Evolutionary conservation across 148 eudicot genomes (phyloP), one percentile per base, ranked within the genome.

Genomic region (Fagopyrum esculentum): DNA sequence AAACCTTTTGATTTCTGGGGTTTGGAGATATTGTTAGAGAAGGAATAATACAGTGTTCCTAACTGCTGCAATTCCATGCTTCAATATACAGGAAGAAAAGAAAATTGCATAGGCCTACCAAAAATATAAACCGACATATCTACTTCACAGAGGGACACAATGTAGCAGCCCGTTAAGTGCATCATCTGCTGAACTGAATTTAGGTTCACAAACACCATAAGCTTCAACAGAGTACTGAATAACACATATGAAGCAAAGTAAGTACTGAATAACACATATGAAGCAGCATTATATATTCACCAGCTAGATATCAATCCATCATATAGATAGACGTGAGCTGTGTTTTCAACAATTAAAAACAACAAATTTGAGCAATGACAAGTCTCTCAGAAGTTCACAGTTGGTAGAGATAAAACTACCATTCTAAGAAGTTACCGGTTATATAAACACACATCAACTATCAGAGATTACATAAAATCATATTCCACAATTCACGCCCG

Each of bases 391-490:
- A 40, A 13, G 6, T 13, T 66, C 44, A 63, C 16, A 12, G 45
- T 12, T 63, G 69, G 7, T 9, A 40, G 46, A 49, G 52, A 8
- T 49, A 1, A 3, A 40, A 66, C 71, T 63, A 10, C 69, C 69
- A 11, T 10, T 9, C 44, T 30, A 30, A 11, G 16, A 63, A 29
- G 40, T 57, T 57, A 57, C 40, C 1, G 4, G 0, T 35, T 30
- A 63, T 63, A 63, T 35, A 35, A 0, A 35, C 40, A 35, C 11
- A 63, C 5, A 9, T 26, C 44, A 30, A 11, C 16, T 29, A 63
- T 29, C 43, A 63, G 16, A 30, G 45, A 63, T 29, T 63, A 30
- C 69, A 63, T 63, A 63, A 63, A 63, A 63, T 63, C 69, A 63
- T 4, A 29, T 63, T 29, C 69, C 69, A 29, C 4, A 29, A 63